Evolutionary conservation across 2,329 filamentous ascomycete genomes (phyloP).

Genomic region (Pezicula neosporulosa): DNA sequence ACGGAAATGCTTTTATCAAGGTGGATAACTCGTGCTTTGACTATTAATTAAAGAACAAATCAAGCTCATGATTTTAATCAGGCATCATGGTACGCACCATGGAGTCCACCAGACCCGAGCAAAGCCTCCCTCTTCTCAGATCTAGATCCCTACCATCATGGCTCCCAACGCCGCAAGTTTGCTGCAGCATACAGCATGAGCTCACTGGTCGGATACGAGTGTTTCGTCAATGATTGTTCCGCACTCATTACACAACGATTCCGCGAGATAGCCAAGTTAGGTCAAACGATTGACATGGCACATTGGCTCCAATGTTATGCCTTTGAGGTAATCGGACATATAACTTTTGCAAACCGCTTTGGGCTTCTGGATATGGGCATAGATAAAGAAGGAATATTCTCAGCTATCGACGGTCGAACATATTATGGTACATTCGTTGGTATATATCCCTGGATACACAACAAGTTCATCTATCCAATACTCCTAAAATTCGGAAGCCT

Average conservation of each 20-base stretch:
- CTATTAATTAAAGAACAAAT: too few species aligned
- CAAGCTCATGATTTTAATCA: slow-evolving; percentile 25
- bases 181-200: slow-evolving; percentile 44
- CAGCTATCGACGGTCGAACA: slow-evolving; percentile 30
- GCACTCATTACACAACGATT: slow-evolving; percentile 36
- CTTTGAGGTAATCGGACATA: slow-evolving; percentile 48
- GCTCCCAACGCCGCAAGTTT: slow-evolving; percentile 35
- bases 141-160: slow-evolving; percentile 33
- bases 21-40: background rate
- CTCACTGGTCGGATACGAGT: slow-evolving; percentile 44
- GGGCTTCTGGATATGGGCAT: slow-evolving; percentile 44
- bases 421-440: slow-evolving; percentile 38
- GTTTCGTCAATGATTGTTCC: slow-evolving; percentile 44
- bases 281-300: slow-evolving; percentile 33
- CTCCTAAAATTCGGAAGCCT: slow-evolving; percentile 15
- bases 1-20: slow-evolving; percentile 32
- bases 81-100: slow-evolving; percentile 20
- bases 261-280: slow-evolving; percentile 29
- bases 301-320: slow-evolving; percentile 45
- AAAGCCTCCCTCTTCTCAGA: slow-evolving; percentile 29
- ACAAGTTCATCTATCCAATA: slow-evolving; percentile 25
- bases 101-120: slow-evolving; percentile 15
- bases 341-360: slow-evolving; percentile 37
- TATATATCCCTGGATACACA: slow-evolving; percentile 37
- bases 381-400: slow-evolving; percentile 41